Percentiles rank a stretch among this genome's conserved stretches.
These are phyloP conservation scores for Epichloe brachyelytri DNA, from an alignment of 2,329 filamentous ascomycete genomes.

Conservation along the genomic window DNA sequence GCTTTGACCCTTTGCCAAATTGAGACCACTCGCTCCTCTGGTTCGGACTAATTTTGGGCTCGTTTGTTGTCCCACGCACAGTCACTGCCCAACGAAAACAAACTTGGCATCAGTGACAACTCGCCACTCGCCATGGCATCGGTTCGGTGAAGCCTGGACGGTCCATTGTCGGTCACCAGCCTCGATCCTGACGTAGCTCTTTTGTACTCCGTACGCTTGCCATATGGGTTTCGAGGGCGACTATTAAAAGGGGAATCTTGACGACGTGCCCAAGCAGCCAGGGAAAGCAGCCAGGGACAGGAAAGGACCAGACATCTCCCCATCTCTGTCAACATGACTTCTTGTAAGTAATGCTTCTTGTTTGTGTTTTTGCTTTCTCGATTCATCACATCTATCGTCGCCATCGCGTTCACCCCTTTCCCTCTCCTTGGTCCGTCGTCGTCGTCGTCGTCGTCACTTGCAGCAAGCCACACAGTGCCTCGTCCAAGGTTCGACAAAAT, in stretches of 20 bases:
- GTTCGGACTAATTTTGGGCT: too few relatives aligned
- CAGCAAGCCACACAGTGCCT: background rate
- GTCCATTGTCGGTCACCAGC: too few relatives aligned
- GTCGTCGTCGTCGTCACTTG: background rate
- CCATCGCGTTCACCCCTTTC: background rate
- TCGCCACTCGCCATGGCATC: too few relatives aligned
- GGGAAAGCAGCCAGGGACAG: background rate
- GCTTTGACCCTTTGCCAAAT: too few relatives aligned
- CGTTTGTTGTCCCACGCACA: too few relatives aligned
- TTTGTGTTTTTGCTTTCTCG: background rate
- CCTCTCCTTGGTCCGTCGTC: background rate
- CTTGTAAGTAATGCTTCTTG: background rate
- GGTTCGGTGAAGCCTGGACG: too few relatives aligned
- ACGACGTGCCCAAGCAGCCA: background rate
- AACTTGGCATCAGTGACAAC: too few relatives aligned
- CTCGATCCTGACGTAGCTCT: too few relatives aligned
- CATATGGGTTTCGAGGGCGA: background rate
- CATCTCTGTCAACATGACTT: constrained; percentile 1
- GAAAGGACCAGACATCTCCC: background rate
- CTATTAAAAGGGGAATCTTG: background rate
- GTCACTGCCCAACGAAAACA: too few relatives aligned
- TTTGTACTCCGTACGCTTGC: too few relatives aligned
- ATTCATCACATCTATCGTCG: background rate
- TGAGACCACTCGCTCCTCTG: too few relatives aligned
- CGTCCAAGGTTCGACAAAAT: background rate